Evolutionary conservation across 768 basidiomycete species (phyloP).

Genomic region (Amanita exitialis): DNA sequence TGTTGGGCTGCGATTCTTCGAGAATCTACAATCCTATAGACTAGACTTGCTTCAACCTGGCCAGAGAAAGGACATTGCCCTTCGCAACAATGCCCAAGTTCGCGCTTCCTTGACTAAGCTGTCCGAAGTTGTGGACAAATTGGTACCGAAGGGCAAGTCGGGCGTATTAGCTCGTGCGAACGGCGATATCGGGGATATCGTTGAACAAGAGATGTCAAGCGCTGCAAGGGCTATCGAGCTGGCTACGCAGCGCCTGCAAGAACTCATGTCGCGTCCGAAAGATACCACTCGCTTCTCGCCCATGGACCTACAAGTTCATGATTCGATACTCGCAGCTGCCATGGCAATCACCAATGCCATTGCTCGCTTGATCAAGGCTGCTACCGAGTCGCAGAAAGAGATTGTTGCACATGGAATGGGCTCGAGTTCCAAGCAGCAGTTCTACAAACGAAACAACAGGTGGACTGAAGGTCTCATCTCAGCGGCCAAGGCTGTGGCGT

Average conservation of each 20-base stretch:
- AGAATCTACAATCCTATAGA: slow-evolving; percentile 94
- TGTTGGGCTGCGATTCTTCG: slow-evolving; percentile 84
- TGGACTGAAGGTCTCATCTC: slow-evolving; percentile 99
- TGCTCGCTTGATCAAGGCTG: slow-evolving; percentile 87
- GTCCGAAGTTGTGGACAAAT: slow-evolving; percentile 76
- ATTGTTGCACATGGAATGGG: slow-evolving; percentile 95
- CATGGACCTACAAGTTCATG: slow-evolving; percentile 93
- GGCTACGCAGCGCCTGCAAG: slow-evolving; percentile 83
- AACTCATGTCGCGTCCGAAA: slow-evolving; percentile 85
- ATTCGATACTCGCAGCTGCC: slow-evolving; percentile 89
- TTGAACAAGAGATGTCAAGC: slow-evolving; percentile 92
- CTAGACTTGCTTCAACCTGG: slow-evolving; percentile 67
- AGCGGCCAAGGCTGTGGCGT: slow-evolving; percentile 95
- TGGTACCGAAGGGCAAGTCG: slow-evolving; percentile 79
- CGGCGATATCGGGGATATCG: slow-evolving; percentile 92
- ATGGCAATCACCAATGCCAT: slow-evolving; percentile 96
- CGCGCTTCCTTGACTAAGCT: slow-evolving; percentile 77
- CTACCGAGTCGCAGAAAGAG: slow-evolving; percentile 96
- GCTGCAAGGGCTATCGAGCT: slow-evolving; percentile 90
- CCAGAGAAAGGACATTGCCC: slow-evolving; percentile 78
- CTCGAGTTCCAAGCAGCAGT: slow-evolving; percentile 85
- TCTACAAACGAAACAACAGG: slow-evolving; percentile 99
- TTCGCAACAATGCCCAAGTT: slow-evolving; percentile 82
- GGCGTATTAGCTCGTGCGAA: slow-evolving; percentile 65
- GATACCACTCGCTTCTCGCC: slow-evolving; percentile 84